phyloP scores from a whole-genome alignment of 2,329 filamentous ascomycete genomes.

The Xylaria sp. region DNA sequence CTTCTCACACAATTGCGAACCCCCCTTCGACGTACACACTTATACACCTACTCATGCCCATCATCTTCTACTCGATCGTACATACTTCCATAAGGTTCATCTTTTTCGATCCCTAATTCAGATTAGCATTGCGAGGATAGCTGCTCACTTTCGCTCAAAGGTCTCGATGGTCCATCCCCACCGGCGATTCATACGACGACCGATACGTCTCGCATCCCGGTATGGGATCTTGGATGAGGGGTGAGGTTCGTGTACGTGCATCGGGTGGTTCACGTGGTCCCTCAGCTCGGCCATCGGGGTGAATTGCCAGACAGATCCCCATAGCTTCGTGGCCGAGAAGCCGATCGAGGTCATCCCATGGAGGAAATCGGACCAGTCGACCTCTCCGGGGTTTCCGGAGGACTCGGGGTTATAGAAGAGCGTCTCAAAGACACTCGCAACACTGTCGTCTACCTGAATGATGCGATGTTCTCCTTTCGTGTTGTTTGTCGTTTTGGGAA shows the following conservation, averaged over 20 bases:
- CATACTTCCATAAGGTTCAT: too few relatives aligned
- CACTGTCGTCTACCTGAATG: conserved; percentile 35
- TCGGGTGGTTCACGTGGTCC: not conserved
- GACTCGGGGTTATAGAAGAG: conserved; percentile 45
- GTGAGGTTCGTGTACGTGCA: not conserved
- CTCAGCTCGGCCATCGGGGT: not conserved
- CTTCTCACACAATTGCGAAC: too few relatives aligned
- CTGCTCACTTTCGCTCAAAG: too few relatives aligned
- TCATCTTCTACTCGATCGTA: too few relatives aligned
- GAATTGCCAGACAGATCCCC: not conserved
- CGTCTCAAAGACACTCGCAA: conserved; percentile 40
- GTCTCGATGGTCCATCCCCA: not conserved
- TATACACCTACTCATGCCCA: too few relatives aligned
- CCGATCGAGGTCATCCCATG: conserved; percentile 54
- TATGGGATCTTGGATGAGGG: not conserved
- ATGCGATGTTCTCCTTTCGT: conserved; percentile 15
- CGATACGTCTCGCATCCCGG: not conserved
- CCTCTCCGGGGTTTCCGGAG: conserved; percentile 47
- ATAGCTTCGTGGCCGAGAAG: conserved; percentile 41
- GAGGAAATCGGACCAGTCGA: conserved; percentile 57
- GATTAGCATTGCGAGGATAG: too few relatives aligned
- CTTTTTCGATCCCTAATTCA: too few relatives aligned
- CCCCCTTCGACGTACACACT: too few relatives aligned
- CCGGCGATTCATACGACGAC: not conserved
- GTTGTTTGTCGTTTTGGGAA: not conserved